Conservation (phyloP, 176 grass and related monocot species). For the Triticum timopheevii region DNA sequence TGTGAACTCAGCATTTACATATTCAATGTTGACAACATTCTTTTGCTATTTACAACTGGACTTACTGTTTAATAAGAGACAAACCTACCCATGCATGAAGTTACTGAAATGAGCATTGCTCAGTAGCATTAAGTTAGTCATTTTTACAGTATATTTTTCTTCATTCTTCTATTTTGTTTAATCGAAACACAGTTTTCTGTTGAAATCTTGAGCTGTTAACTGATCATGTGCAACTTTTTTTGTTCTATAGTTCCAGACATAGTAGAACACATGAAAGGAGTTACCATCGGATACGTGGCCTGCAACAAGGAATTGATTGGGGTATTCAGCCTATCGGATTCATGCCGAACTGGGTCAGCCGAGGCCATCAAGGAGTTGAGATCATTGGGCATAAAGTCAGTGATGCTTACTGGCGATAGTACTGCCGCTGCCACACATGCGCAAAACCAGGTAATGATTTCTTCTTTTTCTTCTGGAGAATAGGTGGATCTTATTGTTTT, state of each 20-base stretch:
- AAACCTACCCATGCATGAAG: background rate
- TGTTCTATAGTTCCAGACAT: constrained; percentile 64
- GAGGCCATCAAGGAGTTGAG: constrained; percentile 75
- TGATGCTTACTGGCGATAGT: constrained; percentile 97
- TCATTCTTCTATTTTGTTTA: background rate
- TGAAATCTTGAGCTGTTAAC: background rate
- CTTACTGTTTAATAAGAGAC: background rate
- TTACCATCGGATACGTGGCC: constrained; percentile 64
- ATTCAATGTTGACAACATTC: background rate
- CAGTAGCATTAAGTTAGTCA: background rate
- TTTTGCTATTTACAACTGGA: background rate
- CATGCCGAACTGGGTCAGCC: constrained; percentile 76
- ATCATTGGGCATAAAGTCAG: constrained; percentile 75
- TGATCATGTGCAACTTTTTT: background rate
- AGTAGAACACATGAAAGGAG: constrained; percentile 59
- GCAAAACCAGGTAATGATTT: constrained; percentile 73
- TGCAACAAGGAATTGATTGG: constrained; percentile 58
- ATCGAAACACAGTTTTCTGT: constrained; percentile 1
- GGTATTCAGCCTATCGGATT: constrained; percentile 80
- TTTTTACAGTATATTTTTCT: background rate
- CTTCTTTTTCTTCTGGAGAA: background rate
- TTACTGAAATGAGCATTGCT: background rate
- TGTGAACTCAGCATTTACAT: background rate
- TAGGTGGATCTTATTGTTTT: background rate
- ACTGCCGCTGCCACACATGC: constrained; percentile 57